phyloP scores from a whole-genome alignment of 2,329 filamentous ascomycete genomes.

The Ceratocystis diversiconidia region DNA sequence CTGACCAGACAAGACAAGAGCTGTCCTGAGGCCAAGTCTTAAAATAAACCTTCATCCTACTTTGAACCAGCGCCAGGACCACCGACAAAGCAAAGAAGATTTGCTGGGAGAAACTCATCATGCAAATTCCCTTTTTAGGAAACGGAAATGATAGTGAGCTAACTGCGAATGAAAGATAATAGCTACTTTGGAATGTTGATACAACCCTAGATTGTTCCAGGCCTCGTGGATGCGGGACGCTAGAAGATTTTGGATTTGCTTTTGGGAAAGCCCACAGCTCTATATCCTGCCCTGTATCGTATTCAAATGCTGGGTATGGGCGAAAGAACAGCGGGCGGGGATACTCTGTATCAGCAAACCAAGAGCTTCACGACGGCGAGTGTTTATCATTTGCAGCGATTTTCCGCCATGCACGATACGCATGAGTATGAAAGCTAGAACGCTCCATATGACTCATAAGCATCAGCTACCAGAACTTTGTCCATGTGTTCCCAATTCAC shows the following conservation, averaged over 20 bases:
- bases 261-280: background rate
- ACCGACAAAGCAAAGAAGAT: background rate
- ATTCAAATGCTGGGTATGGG: too few relatives aligned
- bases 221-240: background rate
- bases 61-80: background rate
- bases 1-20: background rate
- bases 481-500: background rate
- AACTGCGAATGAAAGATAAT: background rate
- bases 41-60: background rate
- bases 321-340: too few relatives aligned
- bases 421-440: too few relatives aligned
- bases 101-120: too few relatives aligned
- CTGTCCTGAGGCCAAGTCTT: background rate
- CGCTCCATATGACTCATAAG: background rate
- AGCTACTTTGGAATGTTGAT: background rate
- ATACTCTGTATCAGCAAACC: too few relatives aligned
- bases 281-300: background rate
- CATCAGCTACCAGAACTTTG: background rate
- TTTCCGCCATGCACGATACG: background rate
- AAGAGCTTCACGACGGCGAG: too few relatives aligned
- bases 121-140: slow-evolving; percentile 4
- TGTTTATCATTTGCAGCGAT: background rate
- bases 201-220: background rate
- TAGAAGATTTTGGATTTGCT: background rate
- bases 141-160: background rate